phyloP scores from a whole-genome alignment of 75 land plant genomes.

The Selaginella moellendorffii region DNA sequence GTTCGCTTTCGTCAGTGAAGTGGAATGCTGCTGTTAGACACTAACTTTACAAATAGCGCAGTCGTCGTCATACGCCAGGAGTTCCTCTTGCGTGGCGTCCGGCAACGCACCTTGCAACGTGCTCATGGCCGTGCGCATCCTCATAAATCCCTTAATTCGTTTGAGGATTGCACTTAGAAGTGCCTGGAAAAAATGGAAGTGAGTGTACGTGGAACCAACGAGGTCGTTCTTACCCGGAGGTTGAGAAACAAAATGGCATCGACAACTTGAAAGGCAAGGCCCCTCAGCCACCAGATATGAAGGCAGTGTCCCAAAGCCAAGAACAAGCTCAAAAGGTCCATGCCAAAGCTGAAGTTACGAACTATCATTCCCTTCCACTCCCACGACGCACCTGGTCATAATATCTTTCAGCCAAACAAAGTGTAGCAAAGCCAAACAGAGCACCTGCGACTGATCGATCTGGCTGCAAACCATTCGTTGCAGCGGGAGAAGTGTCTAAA shows the following conservation, averaged over 20 bases:
- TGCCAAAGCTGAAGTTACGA: slow-evolving; percentile 60
- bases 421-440: no score
- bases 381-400: slow-evolving; percentile 49
- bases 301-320: slow-evolving; percentile 78
- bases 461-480: slow-evolving; percentile 21
- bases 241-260: slow-evolving; percentile 81
- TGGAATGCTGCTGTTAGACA: not conserved
- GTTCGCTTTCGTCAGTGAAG: not conserved
- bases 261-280: slow-evolving; percentile 83
- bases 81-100: slow-evolving; percentile 74
- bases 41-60: slow-evolving; percentile 87
- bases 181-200: slow-evolving; percentile 32
- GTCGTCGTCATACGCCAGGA: slow-evolving; percentile 75
- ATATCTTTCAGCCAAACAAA: not conserved
- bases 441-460: slow-evolving; percentile 55
- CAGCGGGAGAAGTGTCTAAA: slow-evolving; percentile 15
- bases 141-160: slow-evolving; percentile 69
- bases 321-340: slow-evolving; percentile 66
- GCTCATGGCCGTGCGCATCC: slow-evolving; percentile 49
- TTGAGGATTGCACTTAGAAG: slow-evolving; percentile 67
- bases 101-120: slow-evolving; percentile 77
- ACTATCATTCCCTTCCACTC: slow-evolving; percentile 68
- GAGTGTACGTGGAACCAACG: not conserved
- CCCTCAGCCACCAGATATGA: slow-evolving; percentile 84
- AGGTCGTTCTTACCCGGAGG: slow-evolving; percentile 45